These are phyloP conservation scores for Dryas integrifolia DNA, from an alignment of 331 rosid genomes.

Conservation along the genomic window DNA sequence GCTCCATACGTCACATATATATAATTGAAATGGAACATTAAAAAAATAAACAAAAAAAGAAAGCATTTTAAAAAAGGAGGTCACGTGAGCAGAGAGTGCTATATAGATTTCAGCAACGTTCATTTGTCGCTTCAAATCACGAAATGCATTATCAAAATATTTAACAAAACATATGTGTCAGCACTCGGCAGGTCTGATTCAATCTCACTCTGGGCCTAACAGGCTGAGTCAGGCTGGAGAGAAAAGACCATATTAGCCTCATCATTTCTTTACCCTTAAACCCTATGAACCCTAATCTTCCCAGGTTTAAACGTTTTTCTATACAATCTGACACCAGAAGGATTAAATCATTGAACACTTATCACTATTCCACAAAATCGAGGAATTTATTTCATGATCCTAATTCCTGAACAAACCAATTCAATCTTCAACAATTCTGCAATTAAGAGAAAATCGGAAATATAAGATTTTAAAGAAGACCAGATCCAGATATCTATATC, in stretches of 20 bases:
- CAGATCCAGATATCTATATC: background rate
- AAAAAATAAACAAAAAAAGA: background rate
- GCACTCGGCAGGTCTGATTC: constrained; percentile 14
- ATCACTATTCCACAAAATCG: constrained; percentile 5
- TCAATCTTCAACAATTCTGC: background rate
- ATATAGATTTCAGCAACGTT: constrained; percentile 26
- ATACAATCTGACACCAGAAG: constrained; percentile 17
- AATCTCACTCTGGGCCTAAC: constrained; percentile 7
- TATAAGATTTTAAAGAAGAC: background rate
- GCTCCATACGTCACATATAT: background rate
- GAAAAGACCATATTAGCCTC: constrained; percentile 32
- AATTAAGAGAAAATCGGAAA: background rate
- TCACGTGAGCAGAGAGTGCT: constrained; percentile 15
- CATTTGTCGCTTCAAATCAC: background rate
- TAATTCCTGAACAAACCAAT: background rate
- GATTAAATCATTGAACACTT: constrained; percentile 7
- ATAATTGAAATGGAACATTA: background rate
- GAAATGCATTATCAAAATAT: constrained; percentile 15
- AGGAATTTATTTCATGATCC: constrained; percentile 17
- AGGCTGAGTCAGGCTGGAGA: background rate
- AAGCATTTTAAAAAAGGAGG: background rate
- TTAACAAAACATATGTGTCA: constrained; percentile 25
- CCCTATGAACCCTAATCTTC: constrained; percentile 17
- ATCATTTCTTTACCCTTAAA: constrained; percentile 11
- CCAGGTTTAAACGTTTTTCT: background rate